These are phyloP conservation scores for Trichoderma semiorbis DNA, from an alignment of 2,329 filamentous ascomycete species.

Conservation along the genomic window DNA sequence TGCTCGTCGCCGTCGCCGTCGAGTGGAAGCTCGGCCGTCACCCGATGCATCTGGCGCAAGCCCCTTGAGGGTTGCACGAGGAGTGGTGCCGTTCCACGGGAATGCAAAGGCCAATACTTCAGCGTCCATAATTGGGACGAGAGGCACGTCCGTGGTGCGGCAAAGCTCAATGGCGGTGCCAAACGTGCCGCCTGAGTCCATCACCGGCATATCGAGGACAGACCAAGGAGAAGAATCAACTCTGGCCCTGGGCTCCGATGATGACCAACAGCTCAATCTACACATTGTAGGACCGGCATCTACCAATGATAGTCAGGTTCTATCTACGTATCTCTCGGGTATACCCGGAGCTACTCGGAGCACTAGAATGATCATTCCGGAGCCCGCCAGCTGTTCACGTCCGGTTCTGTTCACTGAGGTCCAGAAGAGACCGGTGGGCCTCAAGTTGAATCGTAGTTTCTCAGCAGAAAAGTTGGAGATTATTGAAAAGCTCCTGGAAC, in stretches of 20 bases:
- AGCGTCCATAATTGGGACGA: neutral
- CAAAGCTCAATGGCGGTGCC: neutral
- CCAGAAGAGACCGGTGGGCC: constrained; percentile 43
- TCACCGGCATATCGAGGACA: neutral
- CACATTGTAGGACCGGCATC: constrained; percentile 59
- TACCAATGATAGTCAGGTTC: constrained; percentile 57
- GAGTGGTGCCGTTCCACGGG: neutral
- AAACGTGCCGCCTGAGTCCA: neutral
- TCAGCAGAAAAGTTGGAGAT: constrained; percentile 49
- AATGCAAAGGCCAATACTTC: constrained; percentile 3
- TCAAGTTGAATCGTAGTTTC: constrained; percentile 35
- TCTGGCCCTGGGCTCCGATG: constrained; percentile 30
- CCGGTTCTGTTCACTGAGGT: constrained; percentile 48
- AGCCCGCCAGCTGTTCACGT: constrained; percentile 30
- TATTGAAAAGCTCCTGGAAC: constrained; percentile 57
- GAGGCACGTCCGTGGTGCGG: neutral
- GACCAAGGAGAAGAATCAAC: constrained; percentile 25
- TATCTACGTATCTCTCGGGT: constrained; percentile 53
- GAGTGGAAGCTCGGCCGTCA: constrained; percentile 13
- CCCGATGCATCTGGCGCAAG: neutral
- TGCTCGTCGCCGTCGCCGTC: constrained; percentile 18
- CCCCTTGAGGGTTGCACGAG: neutral
- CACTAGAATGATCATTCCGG: constrained; percentile 31
- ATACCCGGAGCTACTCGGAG: constrained; percentile 30
- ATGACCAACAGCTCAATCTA: constrained; percentile 40